Percentiles rank a stretch among this genome's conserved stretches.
Evolutionary conservation across 148 eudicot genomes (phyloP).

Genomic region (Salicornia ramosissima): DNA sequence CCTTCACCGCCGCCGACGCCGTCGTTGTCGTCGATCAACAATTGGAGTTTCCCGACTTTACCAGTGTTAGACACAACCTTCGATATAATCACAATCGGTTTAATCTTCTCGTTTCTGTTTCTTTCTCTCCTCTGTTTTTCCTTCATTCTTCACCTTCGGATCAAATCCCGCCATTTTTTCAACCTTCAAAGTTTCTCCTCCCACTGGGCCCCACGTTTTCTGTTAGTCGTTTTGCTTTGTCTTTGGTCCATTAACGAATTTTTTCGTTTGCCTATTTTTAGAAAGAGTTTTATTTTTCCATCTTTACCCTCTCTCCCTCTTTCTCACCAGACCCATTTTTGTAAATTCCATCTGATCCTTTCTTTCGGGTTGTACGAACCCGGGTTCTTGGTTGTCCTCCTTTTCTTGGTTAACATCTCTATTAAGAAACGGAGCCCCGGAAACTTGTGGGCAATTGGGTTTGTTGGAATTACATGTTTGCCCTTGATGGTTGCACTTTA

Average conservation of each 20-base stretch:
- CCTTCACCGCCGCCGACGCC: slow-evolving; percentile 5
- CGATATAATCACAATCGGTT: slow-evolving; percentile 32
- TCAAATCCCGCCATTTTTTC: slow-evolving; percentile 29
- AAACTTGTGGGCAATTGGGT: slow-evolving; percentile 26
- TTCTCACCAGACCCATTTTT: slow-evolving; percentile 32
- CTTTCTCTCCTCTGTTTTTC: slow-evolving; percentile 41
- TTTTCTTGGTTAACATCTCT: slow-evolving; percentile 50
- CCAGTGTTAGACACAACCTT: slow-evolving; percentile 29
- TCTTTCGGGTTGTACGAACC: slow-evolving; percentile 71
- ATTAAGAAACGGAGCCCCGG: slow-evolving; percentile 34
- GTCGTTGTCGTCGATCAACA: background rate
- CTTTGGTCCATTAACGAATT: slow-evolving; percentile 47
- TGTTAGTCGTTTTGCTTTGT: slow-evolving; percentile 37
- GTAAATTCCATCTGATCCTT: slow-evolving; percentile 46
- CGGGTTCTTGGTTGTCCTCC: slow-evolving; percentile 50
- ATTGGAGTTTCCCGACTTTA: slow-evolving; percentile 11
- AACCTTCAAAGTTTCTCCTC: slow-evolving; percentile 45
- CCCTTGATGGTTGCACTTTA: slow-evolving; percentile 32
- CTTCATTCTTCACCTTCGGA: slow-evolving; percentile 40
- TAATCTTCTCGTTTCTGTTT: slow-evolving; percentile 34
- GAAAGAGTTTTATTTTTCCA: slow-evolving; percentile 23
- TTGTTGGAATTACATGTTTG: slow-evolving; percentile 30
- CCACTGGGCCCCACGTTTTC: slow-evolving; percentile 51
- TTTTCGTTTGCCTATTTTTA: slow-evolving; percentile 42
- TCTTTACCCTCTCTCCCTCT: slow-evolving; percentile 28